phyloP scores from a whole-genome alignment of 192 early-diverging fungal species.

The Entomortierella lignicola region DNA sequence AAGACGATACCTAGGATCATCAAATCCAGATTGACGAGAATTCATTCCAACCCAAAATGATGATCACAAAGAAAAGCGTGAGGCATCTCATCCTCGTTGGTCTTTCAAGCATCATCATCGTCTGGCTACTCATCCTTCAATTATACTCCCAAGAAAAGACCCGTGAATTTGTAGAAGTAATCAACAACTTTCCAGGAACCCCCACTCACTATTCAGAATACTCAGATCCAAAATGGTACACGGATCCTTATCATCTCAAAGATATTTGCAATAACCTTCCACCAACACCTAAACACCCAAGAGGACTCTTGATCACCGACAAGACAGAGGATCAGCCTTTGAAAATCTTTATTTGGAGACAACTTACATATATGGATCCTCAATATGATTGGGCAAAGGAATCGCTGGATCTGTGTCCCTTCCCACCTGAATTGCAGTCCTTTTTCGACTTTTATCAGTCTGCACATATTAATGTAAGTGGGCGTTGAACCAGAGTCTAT shows the following conservation, averaged over 20 bases:
- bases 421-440: conserved; percentile 13
- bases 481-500: too few species aligned
- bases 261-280: conserved; percentile 9
- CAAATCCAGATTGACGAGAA: too few species aligned
- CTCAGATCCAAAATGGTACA: background rate
- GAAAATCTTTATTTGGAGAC: conserved; percentile 16
- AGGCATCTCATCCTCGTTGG: background rate
- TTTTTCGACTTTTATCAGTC: conserved; percentile 12
- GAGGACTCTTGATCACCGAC: background rate
- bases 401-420: conserved; percentile 8
- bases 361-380: background rate
- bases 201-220: background rate
- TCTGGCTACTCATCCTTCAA: background rate
- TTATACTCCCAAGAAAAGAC: background rate
- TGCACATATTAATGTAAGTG: background rate
- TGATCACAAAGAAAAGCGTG: background rate
- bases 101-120: background rate
- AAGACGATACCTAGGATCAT: too few species aligned
- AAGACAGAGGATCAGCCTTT: background rate
- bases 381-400: conserved; percentile 7
- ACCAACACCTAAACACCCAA: background rate
- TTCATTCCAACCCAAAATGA: too few species aligned
- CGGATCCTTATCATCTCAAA: background rate
- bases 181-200: too few species aligned
- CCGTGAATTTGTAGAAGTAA: too few species aligned